Conservation (phyloP, 345 rosid species). For the Acer saccharum region DNA sequence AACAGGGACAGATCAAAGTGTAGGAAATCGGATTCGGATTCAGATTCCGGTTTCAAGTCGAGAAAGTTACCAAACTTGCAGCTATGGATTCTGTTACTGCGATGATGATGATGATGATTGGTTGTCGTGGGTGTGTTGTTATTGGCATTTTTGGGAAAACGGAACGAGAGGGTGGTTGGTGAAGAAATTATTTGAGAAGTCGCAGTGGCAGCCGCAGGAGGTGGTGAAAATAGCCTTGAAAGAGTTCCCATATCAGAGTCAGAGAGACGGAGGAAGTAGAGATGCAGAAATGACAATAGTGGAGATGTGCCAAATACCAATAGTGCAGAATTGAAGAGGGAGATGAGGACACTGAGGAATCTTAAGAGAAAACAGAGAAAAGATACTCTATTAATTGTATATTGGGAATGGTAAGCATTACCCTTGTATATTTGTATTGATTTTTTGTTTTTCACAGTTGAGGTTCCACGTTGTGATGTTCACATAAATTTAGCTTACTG, state of each 20-base stretch:
- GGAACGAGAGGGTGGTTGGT: not conserved
- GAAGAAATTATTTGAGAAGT: conserved; percentile 18
- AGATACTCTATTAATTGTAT: conserved; percentile 6
- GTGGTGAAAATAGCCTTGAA: conserved; percentile 23
- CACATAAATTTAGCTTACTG: too few relatives aligned
- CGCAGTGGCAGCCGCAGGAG: conserved; percentile 15
- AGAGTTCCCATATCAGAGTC: conserved; percentile 33
- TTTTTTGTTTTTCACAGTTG: not conserved
- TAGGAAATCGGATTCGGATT: conserved; percentile 20
- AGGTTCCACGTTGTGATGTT: not conserved
- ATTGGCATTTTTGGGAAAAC: conserved; percentile 15
- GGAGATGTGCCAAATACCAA: not conserved
- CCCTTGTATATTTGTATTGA: too few relatives aligned
- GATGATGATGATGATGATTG: not conserved
- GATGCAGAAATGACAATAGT: not conserved
- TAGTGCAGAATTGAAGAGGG: not conserved
- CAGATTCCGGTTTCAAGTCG: conserved; percentile 45
- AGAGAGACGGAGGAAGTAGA: conserved; percentile 4
- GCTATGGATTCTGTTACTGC: conserved; percentile 15
- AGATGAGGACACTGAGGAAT: conserved; percentile 16
- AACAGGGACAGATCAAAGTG: conserved; percentile 47
- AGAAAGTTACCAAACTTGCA: conserved; percentile 52
- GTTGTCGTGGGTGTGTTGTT: conserved; percentile 2
- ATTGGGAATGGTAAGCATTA: too few relatives aligned
- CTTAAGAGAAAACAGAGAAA: not conserved